These are phyloP conservation scores for Cladosporium sp. DNA, from an alignment of 2,329 filamentous ascomycete genomes.

Conservation along the genomic window DNA sequence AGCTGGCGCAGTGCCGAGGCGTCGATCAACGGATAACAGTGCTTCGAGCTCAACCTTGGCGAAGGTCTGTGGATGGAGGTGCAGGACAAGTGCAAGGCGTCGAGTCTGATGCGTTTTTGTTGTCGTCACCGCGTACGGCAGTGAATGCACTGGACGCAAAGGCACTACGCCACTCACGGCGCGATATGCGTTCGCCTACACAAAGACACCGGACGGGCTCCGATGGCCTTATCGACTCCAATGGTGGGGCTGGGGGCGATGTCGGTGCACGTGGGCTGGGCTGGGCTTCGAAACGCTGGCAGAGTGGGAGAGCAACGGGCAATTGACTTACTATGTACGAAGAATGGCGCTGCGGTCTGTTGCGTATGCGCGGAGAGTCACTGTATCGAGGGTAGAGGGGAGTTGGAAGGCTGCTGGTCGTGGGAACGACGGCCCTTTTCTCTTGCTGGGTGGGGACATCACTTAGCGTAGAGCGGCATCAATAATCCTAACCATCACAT, in stretches of 20 bases:
- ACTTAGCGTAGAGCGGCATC: slow-evolving; percentile 12
- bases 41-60: background rate
- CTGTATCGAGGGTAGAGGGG: slow-evolving; percentile 1
- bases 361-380: slow-evolving; percentile 7
- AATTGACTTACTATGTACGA: slow-evolving; percentile 9
- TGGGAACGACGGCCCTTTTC: slow-evolving; percentile 12
- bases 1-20: slow-evolving; percentile 7
- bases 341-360: background rate
- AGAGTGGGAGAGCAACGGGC: background rate
- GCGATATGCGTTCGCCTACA: background rate
- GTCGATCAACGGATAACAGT: slow-evolving; percentile 3
- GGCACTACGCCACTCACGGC: background rate
- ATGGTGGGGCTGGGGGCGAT: background rate
- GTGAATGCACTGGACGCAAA: background rate
- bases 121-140: background rate
- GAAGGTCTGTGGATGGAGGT: slow-evolving; percentile 1
- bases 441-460: slow-evolving; percentile 7
- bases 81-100: too few species aligned
- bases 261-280: slow-evolving; percentile 10
- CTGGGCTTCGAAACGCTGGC: background rate
- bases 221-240: slow-evolving; percentile 8
- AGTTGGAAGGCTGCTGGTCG: slow-evolving; percentile 2
- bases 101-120: background rate
- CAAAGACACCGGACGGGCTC: background rate
- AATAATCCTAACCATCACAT: slow-evolving; percentile 13